phyloP scores from a whole-genome alignment of 768 basidiomycete genomes.

The Pholiota conissans region DNA sequence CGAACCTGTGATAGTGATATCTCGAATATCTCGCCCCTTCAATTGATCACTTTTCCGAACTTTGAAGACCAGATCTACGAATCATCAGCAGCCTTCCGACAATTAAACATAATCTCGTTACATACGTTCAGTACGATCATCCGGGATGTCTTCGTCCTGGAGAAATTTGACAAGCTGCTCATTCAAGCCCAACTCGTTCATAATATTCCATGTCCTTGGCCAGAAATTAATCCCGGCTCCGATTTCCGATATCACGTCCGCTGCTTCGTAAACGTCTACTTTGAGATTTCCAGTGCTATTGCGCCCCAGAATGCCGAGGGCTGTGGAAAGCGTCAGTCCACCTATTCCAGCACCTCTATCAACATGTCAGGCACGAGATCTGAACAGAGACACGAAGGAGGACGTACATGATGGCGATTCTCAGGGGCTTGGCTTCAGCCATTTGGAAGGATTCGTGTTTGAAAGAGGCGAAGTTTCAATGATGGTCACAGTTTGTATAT shows the following conservation, averaged over 20 bases:
- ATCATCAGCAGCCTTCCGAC: no score
- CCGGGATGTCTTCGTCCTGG: slow-evolving; percentile 12
- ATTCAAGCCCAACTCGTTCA: slow-evolving; percentile 38
- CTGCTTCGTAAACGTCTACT: slow-evolving; percentile 44
- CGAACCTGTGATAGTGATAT: slow-evolving; percentile 25
- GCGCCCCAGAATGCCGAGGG: slow-evolving; percentile 16
- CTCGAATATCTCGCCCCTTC: slow-evolving; percentile 28
- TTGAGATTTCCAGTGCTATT: slow-evolving; percentile 24
- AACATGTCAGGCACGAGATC: neutral
- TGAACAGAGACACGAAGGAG: neutral
- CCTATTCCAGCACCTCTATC: slow-evolving; percentile 18
- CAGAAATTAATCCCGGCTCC: slow-evolving; percentile 46
- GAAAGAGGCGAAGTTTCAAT: no score
- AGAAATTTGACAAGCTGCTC: slow-evolving; percentile 17
- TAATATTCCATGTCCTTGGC: slow-evolving; percentile 37
- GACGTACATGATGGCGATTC: slow-evolving; percentile 17
- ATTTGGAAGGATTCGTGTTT: neutral
- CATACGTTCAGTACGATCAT: slow-evolving; percentile 5
- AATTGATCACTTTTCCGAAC: slow-evolving; percentile 34
- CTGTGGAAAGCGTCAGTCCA: slow-evolving; percentile 20
- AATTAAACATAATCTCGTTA: neutral
- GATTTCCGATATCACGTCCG: slow-evolving; percentile 36
- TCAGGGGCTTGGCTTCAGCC: slow-evolving; percentile 1
- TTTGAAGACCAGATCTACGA: slow-evolving; percentile 18
- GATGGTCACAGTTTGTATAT: no score